Percentiles rank a stretch among this genome's conserved stretches.
These are phyloP conservation scores for Daldinia loculata DNA, from an alignment of 495 filamentous ascomycete genomes.

Conservation along the genomic window DNA sequence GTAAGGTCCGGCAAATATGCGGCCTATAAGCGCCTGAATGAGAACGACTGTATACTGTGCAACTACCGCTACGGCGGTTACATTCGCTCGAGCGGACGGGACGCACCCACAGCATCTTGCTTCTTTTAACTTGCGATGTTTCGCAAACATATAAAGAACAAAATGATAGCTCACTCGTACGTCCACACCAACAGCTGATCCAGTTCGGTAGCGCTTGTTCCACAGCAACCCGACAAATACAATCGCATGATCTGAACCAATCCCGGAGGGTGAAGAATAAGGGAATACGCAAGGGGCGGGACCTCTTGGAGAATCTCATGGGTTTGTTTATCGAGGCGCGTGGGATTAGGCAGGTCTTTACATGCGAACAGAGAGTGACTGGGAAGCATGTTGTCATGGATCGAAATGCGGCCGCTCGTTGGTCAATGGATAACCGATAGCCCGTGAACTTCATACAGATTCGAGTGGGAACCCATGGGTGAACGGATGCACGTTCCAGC, in stretches of 20 bases:
- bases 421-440: not conserved
- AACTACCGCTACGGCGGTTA: constrained; percentile 28
- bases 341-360: constrained; percentile 4
- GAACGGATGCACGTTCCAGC: not conserved
- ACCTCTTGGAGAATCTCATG: not conserved
- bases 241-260: constrained; percentile 26
- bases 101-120: not conserved
- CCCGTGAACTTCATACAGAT: not conserved
- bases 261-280: not conserved
- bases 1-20: constrained; percentile 11
- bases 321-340: not conserved
- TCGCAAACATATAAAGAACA: constrained; percentile 8
- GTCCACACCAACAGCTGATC: constrained; percentile 11
- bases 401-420: not conserved
- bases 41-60: constrained; percentile 8
- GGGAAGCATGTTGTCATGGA: not conserved
- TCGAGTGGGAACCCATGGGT: not conserved
- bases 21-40: constrained; percentile 12
- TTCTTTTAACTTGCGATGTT: not conserved
- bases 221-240: constrained; percentile 8
- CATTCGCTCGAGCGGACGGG: constrained; percentile 13
- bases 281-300: constrained; percentile 6
- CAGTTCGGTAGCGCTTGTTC: constrained; percentile 18
- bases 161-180: constrained; percentile 33
- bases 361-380: not conserved